phyloP scores from a whole-genome alignment of 2,329 filamentous ascomycete species.

The Aspergillus hiratsukae region DNA sequence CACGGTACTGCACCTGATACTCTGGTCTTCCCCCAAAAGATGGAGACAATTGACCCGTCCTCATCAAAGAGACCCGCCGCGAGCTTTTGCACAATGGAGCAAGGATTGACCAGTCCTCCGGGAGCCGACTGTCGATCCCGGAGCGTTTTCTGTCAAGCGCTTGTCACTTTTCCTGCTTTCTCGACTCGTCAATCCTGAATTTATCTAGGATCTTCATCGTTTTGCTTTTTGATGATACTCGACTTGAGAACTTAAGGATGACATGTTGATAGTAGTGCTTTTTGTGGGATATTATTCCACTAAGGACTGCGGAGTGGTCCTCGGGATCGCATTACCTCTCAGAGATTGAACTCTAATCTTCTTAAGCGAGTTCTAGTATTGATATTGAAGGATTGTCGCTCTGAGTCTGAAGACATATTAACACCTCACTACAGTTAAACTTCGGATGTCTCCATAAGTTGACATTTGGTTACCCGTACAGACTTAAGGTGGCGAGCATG shows the following conservation, averaged over 20 bases:
- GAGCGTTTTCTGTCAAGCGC: background rate
- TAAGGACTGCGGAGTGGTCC: background rate
- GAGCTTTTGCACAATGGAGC: background rate
- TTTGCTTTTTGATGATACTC: background rate
- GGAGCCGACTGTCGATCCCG: background rate
- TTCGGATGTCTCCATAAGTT: background rate
- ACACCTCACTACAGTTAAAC: background rate
- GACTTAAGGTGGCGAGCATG: background rate
- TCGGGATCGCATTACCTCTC: background rate
- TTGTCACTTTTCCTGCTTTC: background rate
- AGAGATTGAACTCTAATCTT: background rate
- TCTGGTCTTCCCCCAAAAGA: background rate
- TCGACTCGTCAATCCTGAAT: background rate
- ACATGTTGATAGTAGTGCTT: too few relatives aligned
- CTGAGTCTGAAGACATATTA: background rate
- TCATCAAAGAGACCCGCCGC: background rate
- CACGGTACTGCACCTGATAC: background rate
- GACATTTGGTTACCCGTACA: background rate
- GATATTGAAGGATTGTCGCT: too few relatives aligned
- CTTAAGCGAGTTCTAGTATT: too few relatives aligned
- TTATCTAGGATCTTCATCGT: background rate
- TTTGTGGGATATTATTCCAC: too few relatives aligned
- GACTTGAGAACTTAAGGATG: background rate
- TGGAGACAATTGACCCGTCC: background rate
- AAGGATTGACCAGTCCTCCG: background rate